Evolutionary conservation across 2,329 filamentous ascomycete genomes (phyloP).

Genomic region (Aspergillus ruber): DNA sequence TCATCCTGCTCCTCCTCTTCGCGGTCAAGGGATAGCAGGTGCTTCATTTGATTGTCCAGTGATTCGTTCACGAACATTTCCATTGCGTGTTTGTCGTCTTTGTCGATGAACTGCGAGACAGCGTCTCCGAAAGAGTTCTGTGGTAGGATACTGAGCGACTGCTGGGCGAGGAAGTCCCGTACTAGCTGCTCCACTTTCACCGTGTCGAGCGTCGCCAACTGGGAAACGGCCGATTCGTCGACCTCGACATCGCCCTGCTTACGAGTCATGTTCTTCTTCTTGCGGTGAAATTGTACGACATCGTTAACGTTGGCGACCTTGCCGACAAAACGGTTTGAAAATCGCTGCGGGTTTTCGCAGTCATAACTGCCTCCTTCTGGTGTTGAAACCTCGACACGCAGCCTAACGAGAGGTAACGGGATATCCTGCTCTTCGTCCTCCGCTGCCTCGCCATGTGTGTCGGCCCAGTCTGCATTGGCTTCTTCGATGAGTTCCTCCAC

Average conservation of each 20-base stretch:
- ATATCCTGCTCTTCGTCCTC: conserved; percentile 53
- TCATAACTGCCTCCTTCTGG: conserved; percentile 81
- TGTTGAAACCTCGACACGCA: conserved; percentile 85
- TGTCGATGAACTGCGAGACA: conserved; percentile 85
- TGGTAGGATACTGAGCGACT: conserved; percentile 86
- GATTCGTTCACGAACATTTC: conserved; percentile 70
- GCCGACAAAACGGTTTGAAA: conserved; percentile 86
- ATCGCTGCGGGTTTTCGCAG: conserved; percentile 89
- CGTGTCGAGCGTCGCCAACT: conserved; percentile 59
- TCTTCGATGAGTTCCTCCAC: conserved; percentile 84
- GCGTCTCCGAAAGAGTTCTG: conserved; percentile 91
- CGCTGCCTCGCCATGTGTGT: conserved; percentile 62
- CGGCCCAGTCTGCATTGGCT: conserved; percentile 73
- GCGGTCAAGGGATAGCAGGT: conserved; percentile 61
- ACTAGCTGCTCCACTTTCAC: conserved; percentile 87
- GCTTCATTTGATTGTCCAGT: conserved; percentile 62
- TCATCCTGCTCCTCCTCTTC: conserved; percentile 65
- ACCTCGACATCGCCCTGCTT: conserved; percentile 49
- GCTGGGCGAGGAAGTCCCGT: conserved; percentile 75
- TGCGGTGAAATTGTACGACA: conserved; percentile 86
- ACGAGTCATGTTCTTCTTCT: conserved; percentile 59
- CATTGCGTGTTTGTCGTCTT: conserved; percentile 92
- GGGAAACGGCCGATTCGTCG: conserved; percentile 56
- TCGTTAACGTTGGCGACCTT: conserved; percentile 91
- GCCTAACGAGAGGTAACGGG: conserved; percentile 75